Evolutionary conservation across 2,329 filamentous ascomycete genomes (phyloP).

Genomic region (Monascus ruber): DNA sequence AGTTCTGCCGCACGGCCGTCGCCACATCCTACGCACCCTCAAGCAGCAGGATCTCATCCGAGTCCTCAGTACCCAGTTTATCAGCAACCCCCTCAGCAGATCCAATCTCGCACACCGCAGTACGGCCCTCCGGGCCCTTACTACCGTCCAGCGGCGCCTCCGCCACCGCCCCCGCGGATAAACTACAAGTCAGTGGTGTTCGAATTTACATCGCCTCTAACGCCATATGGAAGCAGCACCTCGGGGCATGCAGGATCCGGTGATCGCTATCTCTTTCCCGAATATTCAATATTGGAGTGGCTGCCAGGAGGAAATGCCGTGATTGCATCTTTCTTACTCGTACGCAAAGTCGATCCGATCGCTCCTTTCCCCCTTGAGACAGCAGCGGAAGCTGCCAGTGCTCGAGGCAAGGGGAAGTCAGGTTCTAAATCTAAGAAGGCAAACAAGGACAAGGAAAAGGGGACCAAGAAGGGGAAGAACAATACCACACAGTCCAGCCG

Average conservation of each 20-base stretch:
- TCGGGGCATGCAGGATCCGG: conserved; percentile 31
- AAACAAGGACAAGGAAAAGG: conserved; percentile 14
- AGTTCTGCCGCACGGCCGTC: conserved; percentile 13
- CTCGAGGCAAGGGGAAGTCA: conserved; percentile 18
- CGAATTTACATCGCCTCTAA: conserved; percentile 34
- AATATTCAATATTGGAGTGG: conserved; percentile 38
- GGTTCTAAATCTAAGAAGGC: conserved; percentile 27
- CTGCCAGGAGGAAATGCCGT: conserved; percentile 34
- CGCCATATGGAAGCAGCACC: conserved; percentile 29
- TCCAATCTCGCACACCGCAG: conserved; percentile 26
- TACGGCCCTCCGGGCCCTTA: conserved; percentile 23
- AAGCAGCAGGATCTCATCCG: conserved; percentile 12
- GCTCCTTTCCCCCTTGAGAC: conserved; percentile 27
- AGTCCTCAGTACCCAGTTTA: conserved; percentile 18
- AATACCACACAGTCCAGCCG: neutral
- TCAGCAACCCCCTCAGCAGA: conserved; percentile 21
- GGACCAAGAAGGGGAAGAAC: conserved; percentile 8
- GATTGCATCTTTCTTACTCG: conserved; percentile 37
- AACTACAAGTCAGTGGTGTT: conserved; percentile 38
- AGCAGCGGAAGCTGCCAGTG: conserved; percentile 16
- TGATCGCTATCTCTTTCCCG: conserved; percentile 39
- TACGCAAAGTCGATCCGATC: conserved; percentile 31
- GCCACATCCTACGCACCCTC: conserved; percentile 13
- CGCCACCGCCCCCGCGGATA: conserved; percentile 23
- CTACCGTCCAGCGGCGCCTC: conserved; percentile 19